A percentile compares a stretch with the other conserved stretches of the same genome.
phyloP scores from a whole-genome alignment of 306 rosid species.

The Gynostemma pentaphyllum region DNA sequence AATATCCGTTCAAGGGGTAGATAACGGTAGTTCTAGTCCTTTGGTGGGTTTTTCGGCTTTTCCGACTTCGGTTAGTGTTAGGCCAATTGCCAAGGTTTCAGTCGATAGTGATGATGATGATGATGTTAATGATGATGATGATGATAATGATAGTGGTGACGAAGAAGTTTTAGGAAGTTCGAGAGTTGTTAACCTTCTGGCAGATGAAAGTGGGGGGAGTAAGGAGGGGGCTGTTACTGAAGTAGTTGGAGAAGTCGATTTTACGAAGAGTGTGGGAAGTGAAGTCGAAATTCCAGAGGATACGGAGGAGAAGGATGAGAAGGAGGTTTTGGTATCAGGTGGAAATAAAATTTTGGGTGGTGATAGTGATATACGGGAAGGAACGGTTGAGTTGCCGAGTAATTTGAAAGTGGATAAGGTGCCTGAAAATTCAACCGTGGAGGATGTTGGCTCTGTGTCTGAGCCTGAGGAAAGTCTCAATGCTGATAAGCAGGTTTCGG shows the following conservation, averaged over 20 bases:
- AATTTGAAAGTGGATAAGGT: constrained; percentile 1
- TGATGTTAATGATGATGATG: constrained; percentile 19
- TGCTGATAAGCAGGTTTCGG: constrained; percentile 10
- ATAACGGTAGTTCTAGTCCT: constrained; percentile 5
- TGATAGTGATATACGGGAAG: constrained; percentile 20
- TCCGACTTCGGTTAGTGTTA: constrained; percentile 18
- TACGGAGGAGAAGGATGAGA: constrained; percentile 9
- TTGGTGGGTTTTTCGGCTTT: constrained; percentile 17
- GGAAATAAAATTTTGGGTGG: constrained; percentile 12
- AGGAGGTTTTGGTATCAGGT: background rate
- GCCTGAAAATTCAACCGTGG: constrained; percentile 13
- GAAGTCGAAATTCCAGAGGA: constrained; percentile 12
- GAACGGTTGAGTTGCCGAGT: constrained; percentile 15
- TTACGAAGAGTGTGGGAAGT: constrained; percentile 13
- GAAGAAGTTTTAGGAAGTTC: constrained; percentile 17
- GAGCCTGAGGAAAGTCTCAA: constrained; percentile 1
- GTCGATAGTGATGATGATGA: constrained; percentile 43
- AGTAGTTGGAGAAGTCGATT: constrained; percentile 15
- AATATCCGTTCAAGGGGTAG: constrained; percentile 2
- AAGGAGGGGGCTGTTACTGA: constrained; percentile 8
- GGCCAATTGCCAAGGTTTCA: constrained; percentile 45
- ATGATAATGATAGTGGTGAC: constrained; percentile 15
- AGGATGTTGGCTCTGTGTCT: constrained; percentile 14
- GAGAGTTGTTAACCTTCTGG: constrained; percentile 9
- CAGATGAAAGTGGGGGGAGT: background rate